Conservation (phyloP, 305 asterid species). For the Salvia sclarea region DNA sequence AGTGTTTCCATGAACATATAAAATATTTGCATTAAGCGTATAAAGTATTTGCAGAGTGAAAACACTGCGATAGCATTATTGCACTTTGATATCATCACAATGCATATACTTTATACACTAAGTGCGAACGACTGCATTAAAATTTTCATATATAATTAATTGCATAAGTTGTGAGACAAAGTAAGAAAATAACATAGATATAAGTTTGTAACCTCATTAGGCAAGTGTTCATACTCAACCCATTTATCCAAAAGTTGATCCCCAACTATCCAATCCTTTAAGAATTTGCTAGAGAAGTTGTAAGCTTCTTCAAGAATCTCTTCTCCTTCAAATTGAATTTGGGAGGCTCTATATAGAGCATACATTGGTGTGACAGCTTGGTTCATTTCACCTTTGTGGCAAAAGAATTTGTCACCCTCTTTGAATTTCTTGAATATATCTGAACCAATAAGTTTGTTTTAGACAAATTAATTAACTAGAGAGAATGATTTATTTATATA, state of each 20-base stretch:
- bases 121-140: too few relatives aligned
- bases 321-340: slow-evolving; percentile 38
- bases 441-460: not conserved
- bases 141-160: too few relatives aligned
- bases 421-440: slow-evolving; percentile 37
- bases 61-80: too few relatives aligned
- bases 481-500: too few relatives aligned
- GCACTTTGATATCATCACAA: too few relatives aligned
- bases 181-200: too few relatives aligned
- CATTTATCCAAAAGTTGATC: slow-evolving; percentile 43
- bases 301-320: slow-evolving; percentile 41
- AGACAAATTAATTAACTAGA: too few relatives aligned
- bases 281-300: slow-evolving; percentile 25
- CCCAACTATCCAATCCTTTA: slow-evolving; percentile 19
- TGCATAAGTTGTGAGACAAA: too few relatives aligned
- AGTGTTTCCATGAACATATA: too few relatives aligned
- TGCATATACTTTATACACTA: too few relatives aligned
- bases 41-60: too few relatives aligned
- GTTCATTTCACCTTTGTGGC: slow-evolving; percentile 36
- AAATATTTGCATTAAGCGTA: too few relatives aligned
- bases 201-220: not conserved
- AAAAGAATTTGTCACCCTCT: slow-evolving; percentile 32
- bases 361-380: slow-evolving; percentile 37
- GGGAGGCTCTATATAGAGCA: slow-evolving; percentile 44
- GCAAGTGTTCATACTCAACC: slow-evolving; percentile 40